Evolutionary conservation across 2,329 filamentous ascomycete species (phyloP).

Genomic region (Pseudofabraea citricarpa): DNA sequence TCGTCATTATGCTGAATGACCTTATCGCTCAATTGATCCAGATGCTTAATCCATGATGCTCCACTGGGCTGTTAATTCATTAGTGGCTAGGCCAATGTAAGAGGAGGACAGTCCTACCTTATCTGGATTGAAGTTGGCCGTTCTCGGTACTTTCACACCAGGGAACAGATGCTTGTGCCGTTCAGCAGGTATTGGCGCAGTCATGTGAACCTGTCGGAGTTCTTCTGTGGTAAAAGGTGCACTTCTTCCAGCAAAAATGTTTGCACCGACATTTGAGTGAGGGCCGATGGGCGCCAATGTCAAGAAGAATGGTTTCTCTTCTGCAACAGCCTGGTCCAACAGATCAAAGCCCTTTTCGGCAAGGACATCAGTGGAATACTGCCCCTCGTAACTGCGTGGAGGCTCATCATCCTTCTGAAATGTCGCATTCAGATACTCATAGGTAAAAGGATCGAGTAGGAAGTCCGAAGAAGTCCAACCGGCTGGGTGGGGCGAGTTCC

Average conservation of each 20-base stretch:
- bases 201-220: constrained; percentile 24
- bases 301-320: constrained; percentile 60
- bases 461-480: constrained; percentile 58
- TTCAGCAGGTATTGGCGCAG: constrained; percentile 51
- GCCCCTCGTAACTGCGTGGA: constrained; percentile 49
- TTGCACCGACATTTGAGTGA: constrained; percentile 46
- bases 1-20: constrained; percentile 43
- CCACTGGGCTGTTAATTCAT: constrained; percentile 32
- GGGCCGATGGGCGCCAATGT: constrained; percentile 62
- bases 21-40: constrained; percentile 35
- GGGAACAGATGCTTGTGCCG: constrained; percentile 60
- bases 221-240: not conserved
- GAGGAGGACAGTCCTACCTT: constrained; percentile 31
- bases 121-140: constrained; percentile 61
- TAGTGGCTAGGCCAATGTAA: not conserved
- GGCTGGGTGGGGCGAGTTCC: constrained; percentile 49
- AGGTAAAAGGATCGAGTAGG: constrained; percentile 62
- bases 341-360: constrained; percentile 54
- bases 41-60: constrained; percentile 41
- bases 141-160: constrained; percentile 54
- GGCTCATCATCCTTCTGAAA: constrained; percentile 55
- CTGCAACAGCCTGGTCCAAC: constrained; percentile 52
- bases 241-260: not conserved
- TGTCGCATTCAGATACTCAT: constrained; percentile 61
- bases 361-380: constrained; percentile 48